These are phyloP conservation scores for Fusarium paranaense DNA, from an alignment of 2,329 filamentous ascomycete genomes.

Conservation along the genomic window DNA sequence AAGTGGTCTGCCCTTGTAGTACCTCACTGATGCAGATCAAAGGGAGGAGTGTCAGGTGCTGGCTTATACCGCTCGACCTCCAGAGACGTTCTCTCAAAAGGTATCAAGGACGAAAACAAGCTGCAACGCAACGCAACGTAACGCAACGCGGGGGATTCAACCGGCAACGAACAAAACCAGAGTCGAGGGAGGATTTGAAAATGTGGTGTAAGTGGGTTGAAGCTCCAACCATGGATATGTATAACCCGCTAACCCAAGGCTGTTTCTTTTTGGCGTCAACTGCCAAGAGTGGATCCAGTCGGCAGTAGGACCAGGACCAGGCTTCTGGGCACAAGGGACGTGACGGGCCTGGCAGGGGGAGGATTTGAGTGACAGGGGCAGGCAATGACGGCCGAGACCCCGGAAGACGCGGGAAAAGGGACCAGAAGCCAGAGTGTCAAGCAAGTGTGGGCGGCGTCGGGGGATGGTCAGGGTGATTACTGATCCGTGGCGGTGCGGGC, in stretches of 20 bases:
- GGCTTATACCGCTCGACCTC: constrained; percentile 29
- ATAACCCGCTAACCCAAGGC: constrained; percentile 26
- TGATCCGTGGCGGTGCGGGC: constrained; percentile 26
- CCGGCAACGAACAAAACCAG: neutral
- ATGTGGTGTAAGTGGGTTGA: constrained; percentile 30
- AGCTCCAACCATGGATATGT: constrained; percentile 28
- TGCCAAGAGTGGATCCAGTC: constrained; percentile 27
- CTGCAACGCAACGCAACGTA: neutral
- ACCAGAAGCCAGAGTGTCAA: constrained; percentile 2
- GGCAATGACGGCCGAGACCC: constrained; percentile 13
- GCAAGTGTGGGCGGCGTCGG: constrained; percentile 1
- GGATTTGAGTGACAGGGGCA: constrained; percentile 15
- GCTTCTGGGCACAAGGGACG: constrained; percentile 1
- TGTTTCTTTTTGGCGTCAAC: constrained; percentile 29
- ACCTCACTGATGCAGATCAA: constrained; percentile 1
- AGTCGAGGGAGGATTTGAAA: constrained; percentile 12
- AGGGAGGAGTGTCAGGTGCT: constrained; percentile 10
- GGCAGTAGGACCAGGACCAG: constrained; percentile 9
- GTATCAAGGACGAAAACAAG: constrained; percentile 2
- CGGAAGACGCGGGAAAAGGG: constrained; percentile 5
- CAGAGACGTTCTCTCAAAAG: constrained; percentile 1
- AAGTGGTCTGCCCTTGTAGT: neutral
- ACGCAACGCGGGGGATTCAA: constrained; percentile 1
- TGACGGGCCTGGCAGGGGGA: constrained; percentile 2
- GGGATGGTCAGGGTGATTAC: constrained; percentile 23